phyloP scores from a whole-genome alignment of 352 stramenopile genomes.

The Phytophthora tentaculata region DNA sequence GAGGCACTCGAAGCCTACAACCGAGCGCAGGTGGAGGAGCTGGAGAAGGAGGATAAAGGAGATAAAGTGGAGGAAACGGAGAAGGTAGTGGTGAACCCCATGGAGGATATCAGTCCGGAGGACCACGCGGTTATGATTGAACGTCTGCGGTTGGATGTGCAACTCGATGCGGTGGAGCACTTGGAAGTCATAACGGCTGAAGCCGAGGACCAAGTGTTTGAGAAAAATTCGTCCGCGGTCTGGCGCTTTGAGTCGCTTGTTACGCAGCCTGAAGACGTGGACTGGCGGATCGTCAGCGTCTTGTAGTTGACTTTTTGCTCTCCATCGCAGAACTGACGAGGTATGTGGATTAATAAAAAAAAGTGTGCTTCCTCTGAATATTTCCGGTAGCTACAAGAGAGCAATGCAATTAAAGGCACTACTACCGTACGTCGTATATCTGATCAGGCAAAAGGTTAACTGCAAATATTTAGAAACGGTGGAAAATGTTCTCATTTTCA shows the following conservation, averaged over 20 bases:
- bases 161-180: conserved; percentile 42
- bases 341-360: conserved; percentile 9
- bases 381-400: no score
- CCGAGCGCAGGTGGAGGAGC: conserved; percentile 37
- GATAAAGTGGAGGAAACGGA: background rate
- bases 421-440: no score
- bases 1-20: conserved; percentile 44
- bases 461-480: no score
- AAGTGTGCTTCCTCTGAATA: background rate
- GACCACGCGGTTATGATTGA: conserved; percentile 33
- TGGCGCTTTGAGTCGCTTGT: conserved; percentile 61
- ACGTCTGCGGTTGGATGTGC: conserved; percentile 35
- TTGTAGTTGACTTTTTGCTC: conserved; percentile 21
- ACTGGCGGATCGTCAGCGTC: conserved; percentile 59
- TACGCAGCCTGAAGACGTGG: conserved; percentile 54
- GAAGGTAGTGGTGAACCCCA: conserved; percentile 19
- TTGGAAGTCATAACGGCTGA: conserved; percentile 45
- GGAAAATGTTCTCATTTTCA: no score
- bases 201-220: conserved; percentile 33
- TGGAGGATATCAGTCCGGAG: conserved; percentile 10
- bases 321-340: background rate
- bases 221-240: conserved; percentile 36
- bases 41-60: conserved; percentile 35
- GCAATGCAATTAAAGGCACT: no score
- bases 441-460: no score